These are phyloP conservation scores for Ascodesmis nigricans DNA, from an alignment of 495 filamentous ascomycete species.

Conservation along the genomic window DNA sequence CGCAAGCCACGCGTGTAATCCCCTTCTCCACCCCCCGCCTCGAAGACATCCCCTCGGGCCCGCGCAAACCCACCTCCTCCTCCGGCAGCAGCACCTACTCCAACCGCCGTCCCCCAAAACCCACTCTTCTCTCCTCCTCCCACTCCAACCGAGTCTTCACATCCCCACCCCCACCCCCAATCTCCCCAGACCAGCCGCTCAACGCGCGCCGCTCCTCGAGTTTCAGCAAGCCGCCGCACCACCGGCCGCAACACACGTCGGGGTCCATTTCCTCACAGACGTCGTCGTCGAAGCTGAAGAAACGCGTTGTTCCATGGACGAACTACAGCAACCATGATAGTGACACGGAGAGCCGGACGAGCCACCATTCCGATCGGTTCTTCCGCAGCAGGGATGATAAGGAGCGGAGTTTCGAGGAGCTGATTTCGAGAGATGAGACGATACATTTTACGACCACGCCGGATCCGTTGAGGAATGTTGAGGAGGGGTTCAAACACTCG, in stretches of 20 bases:
- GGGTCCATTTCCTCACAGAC: conserved; percentile 32
- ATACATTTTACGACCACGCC: conserved; percentile 88
- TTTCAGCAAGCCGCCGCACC: conserved; percentile 25
- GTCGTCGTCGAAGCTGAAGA: conserved; percentile 31
- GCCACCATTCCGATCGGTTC: conserved; percentile 32
- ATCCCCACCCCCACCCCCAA: no score
- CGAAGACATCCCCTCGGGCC: no score
- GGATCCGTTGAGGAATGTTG: conserved; percentile 64
- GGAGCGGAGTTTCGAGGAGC: conserved; percentile 49
- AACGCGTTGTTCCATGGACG: conserved; percentile 29
- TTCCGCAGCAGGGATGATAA: conserved; percentile 27
- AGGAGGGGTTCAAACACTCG: conserved; percentile 31
- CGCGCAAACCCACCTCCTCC: no score
- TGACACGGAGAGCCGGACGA: conserved; percentile 25
- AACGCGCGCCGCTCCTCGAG: conserved; percentile 19
- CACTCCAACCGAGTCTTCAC: no score
- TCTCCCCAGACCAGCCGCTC: conserved; percentile 17
- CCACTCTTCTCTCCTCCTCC: no score
- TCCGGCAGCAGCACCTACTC: no score
- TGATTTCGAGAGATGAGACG: conserved; percentile 77
- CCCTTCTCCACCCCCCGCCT: no score
- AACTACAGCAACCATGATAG: conserved; percentile 22
- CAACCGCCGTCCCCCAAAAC: no score
- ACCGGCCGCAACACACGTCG: conserved; percentile 31
- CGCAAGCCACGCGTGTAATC: no score